Base-by-base conservation (phyloP, 192 early-diverging fungal genomes). In the Geosiphon pyriformis region DNA sequence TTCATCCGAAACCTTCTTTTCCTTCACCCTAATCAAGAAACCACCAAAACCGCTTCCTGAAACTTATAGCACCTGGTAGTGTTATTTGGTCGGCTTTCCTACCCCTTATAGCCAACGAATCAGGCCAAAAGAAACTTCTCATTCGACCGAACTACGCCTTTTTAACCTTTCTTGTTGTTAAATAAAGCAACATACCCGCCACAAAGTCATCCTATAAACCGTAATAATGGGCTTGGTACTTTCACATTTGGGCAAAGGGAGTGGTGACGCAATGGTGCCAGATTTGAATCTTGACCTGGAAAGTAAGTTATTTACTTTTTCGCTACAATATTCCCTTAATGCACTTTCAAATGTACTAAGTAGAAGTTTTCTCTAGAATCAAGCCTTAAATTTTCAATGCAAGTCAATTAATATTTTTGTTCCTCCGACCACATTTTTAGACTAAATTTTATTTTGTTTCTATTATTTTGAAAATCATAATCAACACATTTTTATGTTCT, bases 201-300 rank as follows among this genome's bases (percentile, higher is more conserved):
- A 42, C 37, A 42, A 42, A 42, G 15, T 15, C 6, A 42, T 42
- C 37, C 37, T 10, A 10, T 10, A 42, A 6, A 42, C 37, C 37
- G 37, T 15, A 42, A 42, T 15, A 6, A 66, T 66, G 64, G 64
- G 64, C 1, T 33, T 11, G 15, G 30, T 66, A 56, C 27, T 66
- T 26, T 66, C 64, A 66, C 22, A 23, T 27, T 42, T 66, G 4
- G 23, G 64, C n/a, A 58, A 57, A 63, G 71, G 62, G 37, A 61
- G 59, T 47, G 63, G 59, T 27, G 74, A 70, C 26, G 52, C 67
- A 15, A 53, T 68, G 52, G 79, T 82, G 27, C 84, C 82, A 59
- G 82, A 86, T 74, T 77, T 86, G 20, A 72, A 72, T 29, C 76
- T 86, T 22, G 82, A 84, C 72, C 76, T 86, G 70, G 83, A 86